Conservation (phyloP, 176 grass and related monocot genomes). For the Aegilops bicornis region DNA sequence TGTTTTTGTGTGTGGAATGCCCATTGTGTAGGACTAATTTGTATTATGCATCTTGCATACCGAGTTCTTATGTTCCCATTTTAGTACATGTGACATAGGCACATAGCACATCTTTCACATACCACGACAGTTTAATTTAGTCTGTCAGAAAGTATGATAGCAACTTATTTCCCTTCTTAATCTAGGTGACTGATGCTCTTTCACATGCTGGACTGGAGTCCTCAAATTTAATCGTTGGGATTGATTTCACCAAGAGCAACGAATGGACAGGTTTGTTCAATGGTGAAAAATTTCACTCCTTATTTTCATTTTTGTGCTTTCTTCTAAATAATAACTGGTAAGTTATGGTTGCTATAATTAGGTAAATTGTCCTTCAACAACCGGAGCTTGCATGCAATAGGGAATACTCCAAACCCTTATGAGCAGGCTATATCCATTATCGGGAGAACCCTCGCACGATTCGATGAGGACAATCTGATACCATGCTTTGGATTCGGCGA, state of each 20-base stretch:
- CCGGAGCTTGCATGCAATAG: constrained; percentile 58
- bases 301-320: not conserved
- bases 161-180: not conserved
- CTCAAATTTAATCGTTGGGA: constrained; percentile 75
- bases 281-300: not conserved
- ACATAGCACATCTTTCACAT: not conserved
- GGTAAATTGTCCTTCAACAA: constrained; percentile 55
- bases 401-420: constrained; percentile 66
- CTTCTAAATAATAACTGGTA: not conserved
- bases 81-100: not conserved
- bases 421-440: constrained; percentile 80
- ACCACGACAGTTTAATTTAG: not conserved
- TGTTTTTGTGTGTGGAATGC: not conserved
- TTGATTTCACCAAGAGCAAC: constrained; percentile 91
- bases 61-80: not conserved
- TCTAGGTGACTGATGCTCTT: constrained; percentile 76
- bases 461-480: constrained; percentile 83
- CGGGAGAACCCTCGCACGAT: constrained; percentile 59
- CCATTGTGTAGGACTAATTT: not conserved
- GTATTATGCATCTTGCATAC: not conserved
- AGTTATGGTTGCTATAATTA: constrained; percentile 14
- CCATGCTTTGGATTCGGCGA: constrained; percentile 82
- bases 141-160: not conserved
- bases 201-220: constrained; percentile 75
- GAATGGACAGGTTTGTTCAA: constrained; percentile 63